A percentile compares a stretch with the other conserved stretches of the same genome.
Evolutionary conservation across 192 early-diverging fungal species (phyloP).

Genomic region (Geranomyces michiganensis): DNA sequence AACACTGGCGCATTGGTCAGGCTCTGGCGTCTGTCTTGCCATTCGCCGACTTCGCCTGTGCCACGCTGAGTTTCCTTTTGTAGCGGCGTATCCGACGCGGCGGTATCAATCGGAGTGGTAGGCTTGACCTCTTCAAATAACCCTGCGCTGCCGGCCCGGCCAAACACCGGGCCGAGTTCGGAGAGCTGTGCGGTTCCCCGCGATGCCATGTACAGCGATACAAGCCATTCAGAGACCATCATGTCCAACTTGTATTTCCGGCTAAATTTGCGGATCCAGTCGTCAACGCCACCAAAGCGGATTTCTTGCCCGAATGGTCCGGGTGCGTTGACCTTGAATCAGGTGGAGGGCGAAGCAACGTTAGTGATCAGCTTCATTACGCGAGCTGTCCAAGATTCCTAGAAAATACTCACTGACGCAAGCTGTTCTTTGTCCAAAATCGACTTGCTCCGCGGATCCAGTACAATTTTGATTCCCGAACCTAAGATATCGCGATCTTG

Average conservation of each 20-base stretch:
- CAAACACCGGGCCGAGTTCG: not conserved
- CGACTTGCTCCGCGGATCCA: slow-evolving; percentile 39
- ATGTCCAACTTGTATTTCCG: slow-evolving; percentile 32
- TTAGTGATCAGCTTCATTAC: too few species aligned
- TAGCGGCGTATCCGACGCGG: not conserved
- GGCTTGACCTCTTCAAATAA: slow-evolving; percentile 4
- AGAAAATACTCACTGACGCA: slow-evolving; percentile 28
- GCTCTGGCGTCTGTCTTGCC: too few species aligned
- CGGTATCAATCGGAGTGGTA: not conserved
- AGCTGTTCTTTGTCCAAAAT: slow-evolving; percentile 50
- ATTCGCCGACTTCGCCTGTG: too few species aligned
- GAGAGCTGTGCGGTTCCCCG: slow-evolving; percentile 1
- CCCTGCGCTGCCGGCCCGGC: not conserved
- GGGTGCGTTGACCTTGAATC: slow-evolving; percentile 11
- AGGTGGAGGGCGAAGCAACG: too few species aligned
- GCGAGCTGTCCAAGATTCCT: too few species aligned
- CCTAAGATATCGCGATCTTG: too few species aligned
- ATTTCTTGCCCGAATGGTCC: slow-evolving; percentile 44
- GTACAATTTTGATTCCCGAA: slow-evolving; percentile 50
- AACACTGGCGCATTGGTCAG: too few species aligned
- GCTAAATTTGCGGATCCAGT: slow-evolving; percentile 34
- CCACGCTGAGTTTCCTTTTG: not conserved
- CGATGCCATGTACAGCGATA: not conserved
- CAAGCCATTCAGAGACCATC: slow-evolving; percentile 11
- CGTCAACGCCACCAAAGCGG: slow-evolving; percentile 28